Evolutionary conservation across 768 basidiomycete genomes (phyloP).

Genomic region (Kwoniella sp.): DNA sequence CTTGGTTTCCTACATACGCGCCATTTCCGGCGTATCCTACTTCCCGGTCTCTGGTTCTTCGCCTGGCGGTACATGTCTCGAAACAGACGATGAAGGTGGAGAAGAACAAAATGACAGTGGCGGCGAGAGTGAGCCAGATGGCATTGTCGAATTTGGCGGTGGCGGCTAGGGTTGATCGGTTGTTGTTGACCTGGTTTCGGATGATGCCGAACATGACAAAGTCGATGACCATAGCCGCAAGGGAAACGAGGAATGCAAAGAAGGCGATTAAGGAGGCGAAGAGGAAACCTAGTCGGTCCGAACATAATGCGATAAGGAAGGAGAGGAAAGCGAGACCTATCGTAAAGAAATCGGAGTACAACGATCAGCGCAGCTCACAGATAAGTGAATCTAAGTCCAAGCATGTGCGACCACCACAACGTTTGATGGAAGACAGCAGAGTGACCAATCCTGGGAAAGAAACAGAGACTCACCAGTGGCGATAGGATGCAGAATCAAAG

Average conservation of each 20-base stretch:
- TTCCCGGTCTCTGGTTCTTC: conserved; percentile 10
- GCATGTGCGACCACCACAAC: too few species aligned
- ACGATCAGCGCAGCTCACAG: too few species aligned
- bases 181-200: conserved; percentile 33
- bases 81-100: conserved; percentile 69
- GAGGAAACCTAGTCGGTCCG: conserved; percentile 52
- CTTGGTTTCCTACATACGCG: conserved; percentile 25
- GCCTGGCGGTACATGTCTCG: conserved; percentile 16
- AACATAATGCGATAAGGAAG: conserved; percentile 51
- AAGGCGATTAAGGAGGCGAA: conserved; percentile 46
- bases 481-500: conserved; percentile 55
- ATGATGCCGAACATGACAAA: conserved; percentile 49
- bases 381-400: too few species aligned
- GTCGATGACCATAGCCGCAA: conserved; percentile 50
- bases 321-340: conserved; percentile 54
- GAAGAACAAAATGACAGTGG: conserved; percentile 83
- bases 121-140: conserved; percentile 85
- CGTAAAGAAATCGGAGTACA: neutral
- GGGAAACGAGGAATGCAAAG: conserved; percentile 52
- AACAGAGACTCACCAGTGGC: conserved; percentile 39
- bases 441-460: neutral
- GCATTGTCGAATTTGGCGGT: conserved; percentile 58
- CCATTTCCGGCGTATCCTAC: conserved; percentile 13
- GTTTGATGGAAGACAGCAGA: neutral
- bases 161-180: conserved; percentile 8